Conservation (phyloP, 257 asterid species). For the Echites panduratus region DNA sequence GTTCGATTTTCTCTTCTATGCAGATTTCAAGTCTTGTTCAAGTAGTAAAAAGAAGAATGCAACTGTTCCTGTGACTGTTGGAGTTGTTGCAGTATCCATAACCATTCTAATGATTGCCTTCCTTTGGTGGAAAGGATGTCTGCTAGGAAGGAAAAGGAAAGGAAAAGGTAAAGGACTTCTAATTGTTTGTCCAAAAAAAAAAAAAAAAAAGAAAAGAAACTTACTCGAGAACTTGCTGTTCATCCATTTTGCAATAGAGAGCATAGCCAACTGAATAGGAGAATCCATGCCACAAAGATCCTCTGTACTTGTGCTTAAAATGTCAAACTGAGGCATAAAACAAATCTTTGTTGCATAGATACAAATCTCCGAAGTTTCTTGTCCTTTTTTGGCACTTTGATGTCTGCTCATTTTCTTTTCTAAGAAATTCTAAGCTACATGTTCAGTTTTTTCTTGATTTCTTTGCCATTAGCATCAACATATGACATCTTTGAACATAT, state of each 20-base stretch:
- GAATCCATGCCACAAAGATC: neutral
- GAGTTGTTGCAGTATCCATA: constrained; percentile 33
- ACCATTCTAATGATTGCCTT: constrained; percentile 32
- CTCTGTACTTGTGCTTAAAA: neutral
- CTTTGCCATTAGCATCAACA: neutral
- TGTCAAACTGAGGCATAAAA: neutral
- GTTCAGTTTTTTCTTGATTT: neutral
- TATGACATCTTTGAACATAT: neutral
- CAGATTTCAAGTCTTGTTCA: constrained; percentile 72
- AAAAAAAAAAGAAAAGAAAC: neutral
- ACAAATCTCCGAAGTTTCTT: neutral
- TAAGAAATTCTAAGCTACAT: neutral
- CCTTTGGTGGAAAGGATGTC: constrained; percentile 63
- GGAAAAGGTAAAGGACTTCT: constrained; percentile 36
- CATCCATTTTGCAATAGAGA: neutral
- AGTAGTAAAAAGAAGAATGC: constrained; percentile 42
- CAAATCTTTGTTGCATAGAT: neutral
- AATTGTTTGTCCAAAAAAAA: neutral
- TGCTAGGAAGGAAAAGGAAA: constrained; percentile 32
- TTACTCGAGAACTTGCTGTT: neutral
- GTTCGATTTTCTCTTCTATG: constrained; percentile 14
- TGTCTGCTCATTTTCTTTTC: neutral
- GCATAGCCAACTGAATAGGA: neutral
- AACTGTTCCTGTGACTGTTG: constrained; percentile 41
- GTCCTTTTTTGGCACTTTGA: neutral